Conservation (phyloP, 768 basidiomycete genomes). For the Amanita jacksonii region DNA sequence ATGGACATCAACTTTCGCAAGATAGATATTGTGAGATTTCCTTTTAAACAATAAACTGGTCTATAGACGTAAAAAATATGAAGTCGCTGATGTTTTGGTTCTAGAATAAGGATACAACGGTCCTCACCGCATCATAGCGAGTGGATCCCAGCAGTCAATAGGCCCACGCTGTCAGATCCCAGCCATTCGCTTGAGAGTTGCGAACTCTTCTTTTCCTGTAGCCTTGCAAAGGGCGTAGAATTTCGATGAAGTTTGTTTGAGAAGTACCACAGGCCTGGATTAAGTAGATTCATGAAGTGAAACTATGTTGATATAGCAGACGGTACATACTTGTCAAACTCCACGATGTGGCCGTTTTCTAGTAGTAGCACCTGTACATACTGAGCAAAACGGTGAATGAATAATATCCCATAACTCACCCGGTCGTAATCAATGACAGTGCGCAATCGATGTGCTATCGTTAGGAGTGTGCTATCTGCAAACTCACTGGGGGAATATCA, state of each 20-base stretch:
- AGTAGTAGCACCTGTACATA: constrained; percentile 62
- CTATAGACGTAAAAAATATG: no score
- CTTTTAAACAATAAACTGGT: no score
- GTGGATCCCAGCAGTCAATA: no score
- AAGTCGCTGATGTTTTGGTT: no score
- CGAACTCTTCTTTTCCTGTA: constrained; percentile 64
- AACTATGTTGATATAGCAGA: not conserved
- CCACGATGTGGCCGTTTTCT: constrained; percentile 69
- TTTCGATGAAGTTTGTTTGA: constrained; percentile 46
- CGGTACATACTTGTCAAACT: constrained; percentile 49
- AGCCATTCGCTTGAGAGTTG: constrained; percentile 60
- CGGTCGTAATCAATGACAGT: constrained; percentile 55
- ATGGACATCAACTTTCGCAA: no score
- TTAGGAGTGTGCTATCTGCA: constrained; percentile 73
- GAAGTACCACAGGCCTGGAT: constrained; percentile 40
- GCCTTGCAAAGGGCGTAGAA: constrained; percentile 67
- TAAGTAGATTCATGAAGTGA: no score
- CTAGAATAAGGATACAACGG: no score
- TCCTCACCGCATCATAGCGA: no score
- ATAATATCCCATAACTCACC: constrained; percentile 1
- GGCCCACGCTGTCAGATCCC: constrained; percentile 13
- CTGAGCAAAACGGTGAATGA: no score
- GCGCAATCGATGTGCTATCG: constrained; percentile 73
- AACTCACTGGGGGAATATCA: constrained; percentile 45
- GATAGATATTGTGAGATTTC: no score